These are phyloP conservation scores for Argentina anserina DNA, from an alignment of 306 rosid genomes.

Conservation along the genomic window DNA sequence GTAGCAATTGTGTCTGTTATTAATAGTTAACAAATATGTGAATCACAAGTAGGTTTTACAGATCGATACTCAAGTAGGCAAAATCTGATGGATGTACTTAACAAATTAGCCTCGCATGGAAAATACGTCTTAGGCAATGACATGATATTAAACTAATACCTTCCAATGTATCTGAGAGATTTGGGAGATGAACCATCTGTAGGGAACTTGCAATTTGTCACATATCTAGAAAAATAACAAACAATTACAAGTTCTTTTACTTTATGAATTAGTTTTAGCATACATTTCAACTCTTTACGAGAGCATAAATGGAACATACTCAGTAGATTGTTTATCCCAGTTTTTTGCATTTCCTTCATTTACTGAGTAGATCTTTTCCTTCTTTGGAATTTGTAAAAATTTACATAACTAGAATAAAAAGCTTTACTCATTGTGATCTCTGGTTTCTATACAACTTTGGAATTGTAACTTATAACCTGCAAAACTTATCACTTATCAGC, in stretches of 20 bases:
- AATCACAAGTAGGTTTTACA: no score
- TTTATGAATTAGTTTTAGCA: no score
- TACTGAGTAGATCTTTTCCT: slow-evolving; percentile 87
- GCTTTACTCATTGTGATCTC: not conserved
- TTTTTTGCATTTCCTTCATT: slow-evolving; percentile 97
- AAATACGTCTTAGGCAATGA: not conserved
- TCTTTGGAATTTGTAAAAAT: slow-evolving; percentile 60
- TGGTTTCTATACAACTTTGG: not conserved
- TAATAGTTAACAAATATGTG: no score
- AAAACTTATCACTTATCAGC: no score
- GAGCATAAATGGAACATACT: slow-evolving; percentile 39
- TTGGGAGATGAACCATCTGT: slow-evolving; percentile 76
- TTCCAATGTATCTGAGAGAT: slow-evolving; percentile 92
- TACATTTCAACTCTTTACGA: no score
- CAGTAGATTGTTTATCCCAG: slow-evolving; percentile 82
- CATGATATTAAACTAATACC: slow-evolving; percentile 32
- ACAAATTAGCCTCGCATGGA: not conserved
- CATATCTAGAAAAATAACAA: slow-evolving; percentile 46
- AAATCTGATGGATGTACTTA: not conserved
- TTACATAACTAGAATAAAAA: not conserved
- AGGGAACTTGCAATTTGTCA: slow-evolving; percentile 82
- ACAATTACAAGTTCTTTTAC: not conserved
- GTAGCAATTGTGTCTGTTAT: not conserved
- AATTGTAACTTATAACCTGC: no score
- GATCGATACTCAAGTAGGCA: not conserved